Conservation (phyloP, 768 basidiomycete species). For the Phaeotremella fagi region DNA sequence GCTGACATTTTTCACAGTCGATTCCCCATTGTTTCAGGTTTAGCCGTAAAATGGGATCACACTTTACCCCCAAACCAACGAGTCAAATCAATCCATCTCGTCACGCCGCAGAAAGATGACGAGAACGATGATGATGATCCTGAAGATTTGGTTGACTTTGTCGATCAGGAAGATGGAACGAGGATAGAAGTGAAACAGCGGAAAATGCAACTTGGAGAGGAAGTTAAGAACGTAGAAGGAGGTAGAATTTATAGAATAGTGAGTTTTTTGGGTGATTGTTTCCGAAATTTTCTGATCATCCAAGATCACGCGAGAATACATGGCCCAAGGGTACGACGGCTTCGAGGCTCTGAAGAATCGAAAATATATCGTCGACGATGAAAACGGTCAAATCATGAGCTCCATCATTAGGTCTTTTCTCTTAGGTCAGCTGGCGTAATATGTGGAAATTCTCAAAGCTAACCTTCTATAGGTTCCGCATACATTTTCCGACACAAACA, state of each 20-base stretch:
- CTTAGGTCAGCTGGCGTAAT: constrained; percentile 56
- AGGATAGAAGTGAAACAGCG: constrained; percentile 39
- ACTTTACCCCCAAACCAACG: constrained; percentile 64
- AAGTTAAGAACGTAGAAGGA: constrained; percentile 55
- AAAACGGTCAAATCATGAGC: constrained; percentile 73
- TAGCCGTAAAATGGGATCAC: constrained; percentile 84
- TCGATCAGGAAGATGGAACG: constrained; percentile 44
- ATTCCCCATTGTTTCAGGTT: constrained; percentile 80
- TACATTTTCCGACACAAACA: constrained; percentile 65
- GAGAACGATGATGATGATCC: constrained; percentile 41
- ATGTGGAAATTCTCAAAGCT: not conserved
- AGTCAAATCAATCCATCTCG: constrained; percentile 59
- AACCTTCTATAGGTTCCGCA: constrained; percentile 56
- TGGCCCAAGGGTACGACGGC: constrained; percentile 68
- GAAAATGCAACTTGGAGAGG: constrained; percentile 48
- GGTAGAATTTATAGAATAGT: constrained; percentile 70
- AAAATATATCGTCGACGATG: constrained; percentile 72
- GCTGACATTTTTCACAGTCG: constrained; percentile 56
- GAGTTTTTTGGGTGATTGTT: constrained; percentile 1
- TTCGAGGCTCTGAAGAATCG: constrained; percentile 64
- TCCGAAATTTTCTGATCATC: not conserved
- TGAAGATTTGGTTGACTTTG: constrained; percentile 38
- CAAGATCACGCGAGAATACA: constrained; percentile 67
- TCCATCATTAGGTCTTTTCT: constrained; percentile 75
- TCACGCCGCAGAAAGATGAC: constrained; percentile 51